These are phyloP conservation scores for Neurospora discreta DNA, from an alignment of 495 filamentous ascomycete genomes.

Conservation along the genomic window DNA sequence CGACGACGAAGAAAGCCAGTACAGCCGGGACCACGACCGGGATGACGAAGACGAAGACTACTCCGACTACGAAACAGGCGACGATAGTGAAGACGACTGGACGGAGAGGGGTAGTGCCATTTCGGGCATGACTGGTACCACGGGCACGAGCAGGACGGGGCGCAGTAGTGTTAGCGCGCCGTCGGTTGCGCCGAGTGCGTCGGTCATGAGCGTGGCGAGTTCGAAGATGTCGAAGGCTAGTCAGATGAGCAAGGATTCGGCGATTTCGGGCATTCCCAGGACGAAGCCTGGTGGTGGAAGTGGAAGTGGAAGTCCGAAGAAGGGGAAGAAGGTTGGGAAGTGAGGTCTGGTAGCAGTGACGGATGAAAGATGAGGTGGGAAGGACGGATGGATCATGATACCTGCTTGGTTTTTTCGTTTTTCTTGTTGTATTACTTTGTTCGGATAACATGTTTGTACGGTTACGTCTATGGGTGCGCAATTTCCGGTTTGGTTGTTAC, in stretches of 20 bases:
- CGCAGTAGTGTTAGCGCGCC: background rate
- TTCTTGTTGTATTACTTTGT: background rate
- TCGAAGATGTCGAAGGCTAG: too few relatives aligned
- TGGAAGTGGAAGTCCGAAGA: background rate
- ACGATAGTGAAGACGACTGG: slow-evolving; percentile 26
- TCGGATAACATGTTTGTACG: background rate
- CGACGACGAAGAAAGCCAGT: background rate
- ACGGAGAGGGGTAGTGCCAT: slow-evolving; percentile 14
- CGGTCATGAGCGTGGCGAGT: background rate
- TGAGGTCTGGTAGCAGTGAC: background rate
- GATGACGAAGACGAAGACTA: slow-evolving; percentile 41
- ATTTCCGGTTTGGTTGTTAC: too few relatives aligned
- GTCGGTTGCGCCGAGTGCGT: background rate
- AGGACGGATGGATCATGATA: background rate
- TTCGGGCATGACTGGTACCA: slow-evolving; percentile 25
- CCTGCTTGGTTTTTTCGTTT: background rate
- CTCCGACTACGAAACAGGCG: slow-evolving; percentile 11
- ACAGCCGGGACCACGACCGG: background rate
- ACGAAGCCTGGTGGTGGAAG: background rate
- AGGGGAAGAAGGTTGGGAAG: background rate
- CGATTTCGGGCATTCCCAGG: background rate
- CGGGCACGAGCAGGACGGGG: slow-evolving; percentile 6
- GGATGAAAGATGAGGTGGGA: background rate
- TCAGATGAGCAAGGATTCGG: background rate
- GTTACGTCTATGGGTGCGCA: too few relatives aligned